Evolutionary conservation across 2,329 filamentous ascomycete species (phyloP).

Genomic region (Pyricularia grisea): DNA sequence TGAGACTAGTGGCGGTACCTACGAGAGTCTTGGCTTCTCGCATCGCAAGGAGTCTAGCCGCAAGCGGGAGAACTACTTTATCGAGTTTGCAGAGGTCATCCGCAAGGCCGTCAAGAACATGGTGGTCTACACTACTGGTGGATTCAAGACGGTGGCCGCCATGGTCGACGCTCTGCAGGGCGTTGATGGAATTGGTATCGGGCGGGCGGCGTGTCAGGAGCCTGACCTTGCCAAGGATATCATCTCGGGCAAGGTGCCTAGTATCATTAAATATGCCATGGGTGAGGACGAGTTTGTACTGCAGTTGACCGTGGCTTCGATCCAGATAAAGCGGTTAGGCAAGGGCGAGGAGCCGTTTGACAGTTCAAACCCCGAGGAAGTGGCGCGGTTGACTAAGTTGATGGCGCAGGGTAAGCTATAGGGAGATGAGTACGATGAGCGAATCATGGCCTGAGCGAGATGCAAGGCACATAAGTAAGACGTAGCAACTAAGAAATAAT

Average conservation of each 20-base stretch:
- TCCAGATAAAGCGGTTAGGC: neutral
- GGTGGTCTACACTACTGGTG: slow-evolving; percentile 49
- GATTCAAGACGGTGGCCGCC: slow-evolving; percentile 41
- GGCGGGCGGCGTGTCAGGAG: slow-evolving; percentile 22
- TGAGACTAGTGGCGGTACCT: slow-evolving; percentile 51
- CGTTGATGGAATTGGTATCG: slow-evolving; percentile 53
- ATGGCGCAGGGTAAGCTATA: neutral
- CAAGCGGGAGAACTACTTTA: slow-evolving; percentile 49
- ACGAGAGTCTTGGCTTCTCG: slow-evolving; percentile 40
- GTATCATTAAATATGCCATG: slow-evolving; percentile 4
- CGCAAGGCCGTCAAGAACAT: slow-evolving; percentile 29
- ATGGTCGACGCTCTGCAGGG: slow-evolving; percentile 49
- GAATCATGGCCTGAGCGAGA: neutral
- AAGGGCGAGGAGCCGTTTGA: slow-evolving; percentile 5
- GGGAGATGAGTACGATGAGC: neutral
- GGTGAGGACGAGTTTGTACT: neutral
- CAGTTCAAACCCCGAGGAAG: neutral
- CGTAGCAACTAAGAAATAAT: too few species aligned
- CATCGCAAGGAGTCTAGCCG: slow-evolving; percentile 44
- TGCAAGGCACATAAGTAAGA: too few species aligned
- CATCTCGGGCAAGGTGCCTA: slow-evolving; percentile 13
- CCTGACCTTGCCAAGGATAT: slow-evolving; percentile 20
- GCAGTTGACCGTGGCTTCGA: neutral
- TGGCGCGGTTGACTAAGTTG: neutral
- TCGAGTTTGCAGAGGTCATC: slow-evolving; percentile 49